Evolutionary conservation across 2,329 filamentous ascomycete species (phyloP), one percentile per base, ranked within the genome.

Genomic region (Ophiocordyceps camponoti-saundersi): DNA sequence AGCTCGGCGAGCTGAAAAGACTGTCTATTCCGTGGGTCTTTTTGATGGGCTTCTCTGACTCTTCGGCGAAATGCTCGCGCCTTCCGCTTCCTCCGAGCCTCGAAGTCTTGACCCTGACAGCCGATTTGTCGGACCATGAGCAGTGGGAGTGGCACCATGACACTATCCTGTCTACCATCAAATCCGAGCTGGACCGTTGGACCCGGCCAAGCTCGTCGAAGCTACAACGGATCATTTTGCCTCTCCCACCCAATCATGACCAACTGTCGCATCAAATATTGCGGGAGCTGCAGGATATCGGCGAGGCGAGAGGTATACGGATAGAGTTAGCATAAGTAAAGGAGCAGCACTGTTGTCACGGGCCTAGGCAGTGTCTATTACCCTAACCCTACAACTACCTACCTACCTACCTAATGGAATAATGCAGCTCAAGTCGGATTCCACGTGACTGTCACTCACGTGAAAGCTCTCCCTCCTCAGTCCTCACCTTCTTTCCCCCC

Each of bases 21-120:
- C 36, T 46, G 21, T 32, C 16, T 3, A 16, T 46, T 1, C 45
- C 45, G 21, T 46, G 45, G 45, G 45, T 21, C 7, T 42, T 42
- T 20, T 26, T 46, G 6, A 47, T 48, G 47, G 47, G 47, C 21
- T 45, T 48, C 42, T 44, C 44, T 11, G 41, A 45, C 5, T 36
- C 41, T 1, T n/a, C 32, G 23, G 23, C 3, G 3, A 44, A 16
- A 21, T 16, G 21, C 2, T 29, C 22, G 8, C 39, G 29, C 10
- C 16, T 34, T 23, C 16, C 15, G 29, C 40, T 47, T 13, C 40
- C 46, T 8, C 15, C 8, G 18, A 36, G 8, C 10, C 40, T 47
- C 15, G 40, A 47, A 41, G 18, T 39, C 20, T 29, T 47, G 12
- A 26, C 2, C 16, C 22, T 47, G 18, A 36, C 46, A 36, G 10